Conservation (phyloP, 108 stramenopile genomes). For the Nitzschia sp. region DNA sequence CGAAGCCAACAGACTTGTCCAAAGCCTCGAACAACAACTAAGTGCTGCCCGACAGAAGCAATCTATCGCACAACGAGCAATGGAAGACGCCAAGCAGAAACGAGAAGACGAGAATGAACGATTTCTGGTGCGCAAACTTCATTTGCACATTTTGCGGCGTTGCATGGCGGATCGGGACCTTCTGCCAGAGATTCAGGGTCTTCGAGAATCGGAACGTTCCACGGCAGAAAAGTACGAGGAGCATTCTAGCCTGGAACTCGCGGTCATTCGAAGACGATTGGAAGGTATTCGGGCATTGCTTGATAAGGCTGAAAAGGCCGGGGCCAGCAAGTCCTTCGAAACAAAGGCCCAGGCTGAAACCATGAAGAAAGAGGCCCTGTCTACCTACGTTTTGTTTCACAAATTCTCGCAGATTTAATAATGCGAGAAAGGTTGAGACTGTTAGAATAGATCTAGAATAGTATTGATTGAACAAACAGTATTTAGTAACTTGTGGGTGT, state of each 20-base stretch:
- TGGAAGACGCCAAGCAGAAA: neutral
- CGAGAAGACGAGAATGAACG: neutral
- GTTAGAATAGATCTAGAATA: too few species aligned
- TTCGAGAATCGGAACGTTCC: neutral
- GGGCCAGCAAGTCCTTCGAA: neutral
- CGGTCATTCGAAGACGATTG: neutral
- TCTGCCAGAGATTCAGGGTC: neutral
- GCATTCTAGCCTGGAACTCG: neutral
- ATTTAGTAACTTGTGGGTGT: too few species aligned
- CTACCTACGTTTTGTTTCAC: neutral
- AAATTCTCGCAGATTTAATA: constrained; percentile 4
- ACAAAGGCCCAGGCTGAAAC: neutral
- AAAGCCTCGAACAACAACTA: neutral
- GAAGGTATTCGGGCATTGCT: neutral
- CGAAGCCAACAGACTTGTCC: neutral
- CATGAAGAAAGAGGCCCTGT: neutral
- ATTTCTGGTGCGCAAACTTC: neutral
- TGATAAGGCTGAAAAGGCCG: neutral
- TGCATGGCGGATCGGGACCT: neutral
- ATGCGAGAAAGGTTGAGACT: neutral
- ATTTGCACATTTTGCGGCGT: neutral
- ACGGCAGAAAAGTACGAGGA: neutral
- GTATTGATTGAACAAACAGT: too few species aligned
- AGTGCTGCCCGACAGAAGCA: neutral
- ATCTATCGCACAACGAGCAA: neutral